Conservation (phyloP, 1,284 basidiomycete genomes). For the Rhizoctonia solani region DNA sequence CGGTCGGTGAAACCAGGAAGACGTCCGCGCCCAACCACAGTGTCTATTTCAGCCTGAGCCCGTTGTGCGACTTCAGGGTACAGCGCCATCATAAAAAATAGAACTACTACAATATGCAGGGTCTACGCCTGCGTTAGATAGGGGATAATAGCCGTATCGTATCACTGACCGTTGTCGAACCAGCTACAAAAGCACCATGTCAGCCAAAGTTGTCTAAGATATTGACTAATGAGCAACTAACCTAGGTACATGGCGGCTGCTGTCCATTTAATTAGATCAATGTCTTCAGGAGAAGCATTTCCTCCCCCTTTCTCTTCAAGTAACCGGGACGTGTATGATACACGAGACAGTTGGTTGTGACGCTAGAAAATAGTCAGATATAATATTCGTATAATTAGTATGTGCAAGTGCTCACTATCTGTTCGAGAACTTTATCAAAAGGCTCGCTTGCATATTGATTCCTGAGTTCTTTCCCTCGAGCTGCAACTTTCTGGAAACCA, state of each 20-base stretch:
- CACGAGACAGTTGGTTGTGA: not conserved
- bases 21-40: not conserved
- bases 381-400: not conserved
- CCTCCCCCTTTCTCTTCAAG: not conserved
- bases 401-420: not conserved
- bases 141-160: not conserved
- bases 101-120: not conserved
- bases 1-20: conserved; percentile 41
- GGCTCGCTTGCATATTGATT: conserved; percentile 1
- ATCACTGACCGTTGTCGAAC: not conserved
- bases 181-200: conserved; percentile 5
- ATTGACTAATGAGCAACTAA: not conserved
- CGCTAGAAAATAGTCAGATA: not conserved
- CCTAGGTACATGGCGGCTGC: conserved; percentile 15
- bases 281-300: not conserved
- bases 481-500: not conserved
- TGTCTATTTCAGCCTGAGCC: conserved; percentile 7
- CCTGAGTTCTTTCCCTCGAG: not conserved
- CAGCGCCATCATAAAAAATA: not conserved
- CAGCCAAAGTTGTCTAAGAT: not conserved
- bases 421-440: conserved; percentile 1
- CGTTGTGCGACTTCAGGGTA: conserved; percentile 5
- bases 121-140: not conserved
- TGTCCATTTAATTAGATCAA: conserved; percentile 4
- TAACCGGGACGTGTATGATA: conserved; percentile 9